Percentiles rank a stretch among this genome's conserved stretches.
These are phyloP conservation scores for Chenopodium formosanum DNA, from an alignment of 148 eudicot species.

Conservation along the genomic window DNA sequence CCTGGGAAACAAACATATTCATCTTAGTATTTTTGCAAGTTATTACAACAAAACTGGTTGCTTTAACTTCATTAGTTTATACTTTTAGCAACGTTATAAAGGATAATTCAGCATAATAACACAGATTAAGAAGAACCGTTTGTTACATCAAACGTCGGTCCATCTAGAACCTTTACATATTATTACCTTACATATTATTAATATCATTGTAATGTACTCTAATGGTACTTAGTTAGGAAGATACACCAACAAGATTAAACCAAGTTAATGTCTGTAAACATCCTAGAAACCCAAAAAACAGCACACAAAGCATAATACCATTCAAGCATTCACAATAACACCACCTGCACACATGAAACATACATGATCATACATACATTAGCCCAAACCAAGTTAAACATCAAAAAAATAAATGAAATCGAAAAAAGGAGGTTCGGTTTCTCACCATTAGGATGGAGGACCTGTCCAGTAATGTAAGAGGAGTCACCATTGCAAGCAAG, in stretches of 20 bases:
- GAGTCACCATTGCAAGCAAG: constrained; percentile 65
- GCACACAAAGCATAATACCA: not conserved
- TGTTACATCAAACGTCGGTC: not conserved
- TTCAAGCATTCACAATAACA: constrained; percentile 18
- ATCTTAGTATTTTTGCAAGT: not conserved
- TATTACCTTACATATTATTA: not conserved
- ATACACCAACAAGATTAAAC: not conserved
- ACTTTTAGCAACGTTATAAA: no score
- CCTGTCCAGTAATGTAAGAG: constrained; percentile 74
- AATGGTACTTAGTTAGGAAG: not conserved
- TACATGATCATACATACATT: not conserved
- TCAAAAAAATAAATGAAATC: not conserved
- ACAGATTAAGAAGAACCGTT: not conserved
- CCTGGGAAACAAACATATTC: not conserved
- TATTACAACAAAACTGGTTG: not conserved
- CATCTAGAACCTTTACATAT: not conserved
- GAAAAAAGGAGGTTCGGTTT: not conserved
- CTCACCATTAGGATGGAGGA: constrained; percentile 76
- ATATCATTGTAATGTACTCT: not conserved
- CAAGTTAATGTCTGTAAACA: not conserved
- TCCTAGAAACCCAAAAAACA: not conserved
- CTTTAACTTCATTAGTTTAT: not conserved
- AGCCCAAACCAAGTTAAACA: not conserved
- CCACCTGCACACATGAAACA: constrained; percentile 25
- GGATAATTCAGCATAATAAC: not conserved